These are phyloP conservation scores for Rhododendron ferrugineum DNA, from an alignment of 148 eudicot genomes.

Conservation along the genomic window DNA sequence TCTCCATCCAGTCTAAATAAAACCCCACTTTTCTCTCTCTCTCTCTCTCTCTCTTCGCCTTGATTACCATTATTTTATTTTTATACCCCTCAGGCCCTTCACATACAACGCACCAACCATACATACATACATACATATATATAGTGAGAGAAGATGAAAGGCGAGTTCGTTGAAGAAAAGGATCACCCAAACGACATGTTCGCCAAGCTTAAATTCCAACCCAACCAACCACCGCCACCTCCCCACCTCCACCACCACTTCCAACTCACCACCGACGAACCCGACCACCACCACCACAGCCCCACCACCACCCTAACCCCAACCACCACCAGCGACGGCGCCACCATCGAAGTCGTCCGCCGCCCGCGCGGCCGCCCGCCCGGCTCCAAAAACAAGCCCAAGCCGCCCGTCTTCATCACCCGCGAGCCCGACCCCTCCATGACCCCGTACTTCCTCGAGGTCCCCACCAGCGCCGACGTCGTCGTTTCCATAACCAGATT, in stretches of 20 bases:
- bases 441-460: slow-evolving; percentile 54
- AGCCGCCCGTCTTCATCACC: slow-evolving; percentile 47
- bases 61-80: neutral
- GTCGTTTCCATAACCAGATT: slow-evolving; percentile 35
- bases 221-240: slow-evolving; percentile 7
- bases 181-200: slow-evolving; percentile 23
- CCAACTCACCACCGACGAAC: slow-evolving; percentile 25
- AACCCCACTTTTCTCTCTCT: neutral
- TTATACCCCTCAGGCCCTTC: neutral
- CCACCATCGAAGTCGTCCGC: slow-evolving; percentile 45
- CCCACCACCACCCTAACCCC: neutral
- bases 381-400: slow-evolving; percentile 78
- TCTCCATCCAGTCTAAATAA: neutral
- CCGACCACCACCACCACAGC: slow-evolving; percentile 22
- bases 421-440: slow-evolving; percentile 47
- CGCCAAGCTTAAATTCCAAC: slow-evolving; percentile 25
- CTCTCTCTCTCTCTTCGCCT: no score
- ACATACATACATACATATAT: neutral
- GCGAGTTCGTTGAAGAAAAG: slow-evolving; percentile 32
- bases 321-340: slow-evolving; percentile 34
- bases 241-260: slow-evolving; percentile 19
- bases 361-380: slow-evolving; percentile 90
- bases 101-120: neutral
- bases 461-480: slow-evolving; percentile 32
- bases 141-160: slow-evolving; percentile 28